Base-by-base conservation (phyloP, 352 stramenopile genomes). In the Albugo laibachii region DNA sequence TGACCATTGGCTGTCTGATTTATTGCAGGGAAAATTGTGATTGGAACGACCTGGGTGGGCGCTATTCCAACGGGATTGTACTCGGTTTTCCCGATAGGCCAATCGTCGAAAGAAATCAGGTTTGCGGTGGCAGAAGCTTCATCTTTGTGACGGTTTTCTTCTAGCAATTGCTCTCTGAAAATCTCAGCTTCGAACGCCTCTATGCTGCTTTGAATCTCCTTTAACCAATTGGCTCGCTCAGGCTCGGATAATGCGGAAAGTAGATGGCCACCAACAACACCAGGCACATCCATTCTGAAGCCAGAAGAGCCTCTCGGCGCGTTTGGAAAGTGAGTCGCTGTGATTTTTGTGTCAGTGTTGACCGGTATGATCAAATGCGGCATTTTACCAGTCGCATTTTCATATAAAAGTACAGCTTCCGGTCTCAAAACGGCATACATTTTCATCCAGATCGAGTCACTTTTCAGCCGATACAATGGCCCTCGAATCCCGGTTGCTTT, bases 71-170 rank as follows among this genome's bases (percentile, higher is more conserved):
- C 8, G 8, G 3, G 24, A 10, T 31, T 3, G 8, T 10, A 31
- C 24, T 31, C 24, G 24, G 3, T 31, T 31, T 31, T 31, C 8
- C 3, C 24, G 8, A 31, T 8, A 31, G 24, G 24, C 24, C 24
- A 31, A 13, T 81, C 63, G 41, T 81, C 71, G 36, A 84, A 84
- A 16, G 68, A 79, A 42, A 87, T 87, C 70, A 87, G 83, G 51
- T 87, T 74, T 50, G 82, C 55, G 38, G 70, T 68, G 21, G 66
- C 67, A 52, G 83, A 87, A 34, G 64, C 61, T 1, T 65, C 58
- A 36, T 83, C 67, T 19, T 68, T 54, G 15, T 65, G 34, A 11
- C 57, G 59, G 21, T 59, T 61, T 47, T 84, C 69, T 38, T 83
- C 71, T 34, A 82, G 60, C 12, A 66, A 61, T 36, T 63, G 62